Base-by-base conservation (phyloP, 2,329 filamentous ascomycete genomes). In the Fusarium sp. region DNA sequence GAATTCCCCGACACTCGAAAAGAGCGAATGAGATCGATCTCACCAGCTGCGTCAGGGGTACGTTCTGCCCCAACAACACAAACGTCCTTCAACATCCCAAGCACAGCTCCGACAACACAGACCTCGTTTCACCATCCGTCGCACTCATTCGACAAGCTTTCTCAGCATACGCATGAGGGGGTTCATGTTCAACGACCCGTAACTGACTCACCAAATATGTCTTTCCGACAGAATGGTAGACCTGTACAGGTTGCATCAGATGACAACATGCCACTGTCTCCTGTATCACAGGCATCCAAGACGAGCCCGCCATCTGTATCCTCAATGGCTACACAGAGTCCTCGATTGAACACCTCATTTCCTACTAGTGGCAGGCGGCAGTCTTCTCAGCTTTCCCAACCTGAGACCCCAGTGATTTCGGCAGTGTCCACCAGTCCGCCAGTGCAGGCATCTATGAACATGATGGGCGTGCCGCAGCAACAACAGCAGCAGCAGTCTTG, bases 321-420 rank as follows among this genome's bases (percentile, higher is more conserved):
- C 21, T 74, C 74, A n/a, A 70, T 73, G 20, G 68, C 61, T 41
- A 63, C 72, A n/a, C 74, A 75, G 40, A 75, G 72, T 37, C 72
- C 74, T 66, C 73, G 58, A n/a, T 55, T 72, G 11, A 51, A 64
- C 21, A 73, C 63, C 20, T 57, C 60, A 11, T 47, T 59, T 11
- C 42, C 59, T 28, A 51, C 57, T 48, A 20, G 51, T 32, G 67
- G 56, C 27, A 43, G 56, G 21, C 67, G 61, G 37, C 72, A 61
- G 20, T 72, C 70, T 21, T 57, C 68, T 18, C 68, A 68, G 37
- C 55, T 63, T 48, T 61, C 67, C 13, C 63, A 59, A 30, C 45
- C 47, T 18, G 34, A 53, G 14, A 69, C 72, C 4, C 63, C 71
- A 20, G 45, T 59, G 16, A 37, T 71, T 23, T 66, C 71, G 14